Base-by-base conservation (phyloP, 2,329 filamentous ascomycete species). In the Xylariaceae sp. region DNA sequence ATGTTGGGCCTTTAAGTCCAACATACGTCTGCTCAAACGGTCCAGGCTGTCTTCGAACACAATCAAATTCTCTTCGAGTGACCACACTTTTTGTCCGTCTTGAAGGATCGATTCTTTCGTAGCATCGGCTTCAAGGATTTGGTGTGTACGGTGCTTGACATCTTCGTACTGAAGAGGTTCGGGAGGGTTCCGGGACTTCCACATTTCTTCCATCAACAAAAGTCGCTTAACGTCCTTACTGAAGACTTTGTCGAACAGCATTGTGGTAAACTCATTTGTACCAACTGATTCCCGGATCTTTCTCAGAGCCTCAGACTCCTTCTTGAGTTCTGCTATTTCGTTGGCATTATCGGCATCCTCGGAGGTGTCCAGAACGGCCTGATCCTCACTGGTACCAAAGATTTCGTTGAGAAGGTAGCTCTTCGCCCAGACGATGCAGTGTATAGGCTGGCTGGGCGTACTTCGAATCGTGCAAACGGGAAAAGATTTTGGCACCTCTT, bases 391-490 rank as follows among this genome's bases (percentile, higher is more conserved):
- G 2, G 86, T 85, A 15, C 94, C 94, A 67, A 97, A 99, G 6
- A 99, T 86, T 73, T 99, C 94, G 65, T 91, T 94, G 61, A 99
- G 83, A 7, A 99, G 81, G 73, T 97, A 99, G 73, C 92, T 96
- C 77, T 97, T 99, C 17, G 85, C 93, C 94, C 94, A 99, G 1
- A 99, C 93, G 62, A 99, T 99, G 77, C 94, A 97, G 75, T 99
- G 94, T 49, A 99, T 97, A 0, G 93, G 90, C 69, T 97, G 93
- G 65, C 89, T 96, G 0, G 94, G 94, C 0, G 92, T 99, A 73
- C 91, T 97, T 73, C 94, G 86, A 68, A 99, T 97, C 1, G 94
- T 99, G 77, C 94, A 99, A 48, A 97, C 92, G 1, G 94, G 92
- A 70, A 95, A 97, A 1, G 88, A 89, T 73, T 96, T 97, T 4